Percentiles rank a stretch among this genome's conserved stretches.
These are phyloP conservation scores for Raffaelea albimanens DNA, from an alignment of 2,329 filamentous ascomycete genomes.

Conservation along the genomic window DNA sequence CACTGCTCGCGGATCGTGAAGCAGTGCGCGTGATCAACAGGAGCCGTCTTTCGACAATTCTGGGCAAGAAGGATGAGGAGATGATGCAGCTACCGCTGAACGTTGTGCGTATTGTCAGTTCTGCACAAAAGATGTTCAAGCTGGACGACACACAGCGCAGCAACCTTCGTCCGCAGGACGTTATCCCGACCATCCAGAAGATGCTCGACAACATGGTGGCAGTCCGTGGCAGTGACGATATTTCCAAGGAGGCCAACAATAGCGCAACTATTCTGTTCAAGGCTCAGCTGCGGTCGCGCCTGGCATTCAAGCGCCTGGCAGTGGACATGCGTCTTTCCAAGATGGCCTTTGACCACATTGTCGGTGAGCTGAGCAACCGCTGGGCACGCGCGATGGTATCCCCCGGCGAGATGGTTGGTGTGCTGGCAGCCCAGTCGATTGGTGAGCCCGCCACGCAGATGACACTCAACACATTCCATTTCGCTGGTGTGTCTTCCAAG, in stretches of 20 bases:
- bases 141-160: slow-evolving; percentile 79
- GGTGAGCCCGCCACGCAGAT: slow-evolving; percentile 98
- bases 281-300: slow-evolving; percentile 74
- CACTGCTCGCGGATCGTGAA: slow-evolving; percentile 63
- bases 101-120: slow-evolving; percentile 80
- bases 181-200: slow-evolving; percentile 68
- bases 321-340: slow-evolving; percentile 79
- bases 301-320: slow-evolving; percentile 89
- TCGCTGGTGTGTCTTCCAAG: slow-evolving; percentile 98
- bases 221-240: slow-evolving; percentile 72
- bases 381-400: slow-evolving; percentile 80
- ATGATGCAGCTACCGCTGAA: slow-evolving; percentile 90
- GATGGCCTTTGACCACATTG: slow-evolving; percentile 81
- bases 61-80: slow-evolving; percentile 62
- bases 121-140: slow-evolving; percentile 81
- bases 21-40: slow-evolving; percentile 62
- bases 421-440: slow-evolving; percentile 94
- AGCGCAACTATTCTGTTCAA: slow-evolving; percentile 91
- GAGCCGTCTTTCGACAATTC: slow-evolving; percentile 18
- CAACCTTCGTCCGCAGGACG: slow-evolving; percentile 80
- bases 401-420: slow-evolving; percentile 97
- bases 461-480: slow-evolving; percentile 99
- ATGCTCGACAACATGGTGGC: slow-evolving; percentile 71
- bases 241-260: slow-evolving; percentile 77
- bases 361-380: slow-evolving; percentile 82